Percentiles rank a stretch among this genome's conserved stretches.
Conservation (phyloP, 2,329 filamentous ascomycete genomes). For the Eurotiales sp. region DNA sequence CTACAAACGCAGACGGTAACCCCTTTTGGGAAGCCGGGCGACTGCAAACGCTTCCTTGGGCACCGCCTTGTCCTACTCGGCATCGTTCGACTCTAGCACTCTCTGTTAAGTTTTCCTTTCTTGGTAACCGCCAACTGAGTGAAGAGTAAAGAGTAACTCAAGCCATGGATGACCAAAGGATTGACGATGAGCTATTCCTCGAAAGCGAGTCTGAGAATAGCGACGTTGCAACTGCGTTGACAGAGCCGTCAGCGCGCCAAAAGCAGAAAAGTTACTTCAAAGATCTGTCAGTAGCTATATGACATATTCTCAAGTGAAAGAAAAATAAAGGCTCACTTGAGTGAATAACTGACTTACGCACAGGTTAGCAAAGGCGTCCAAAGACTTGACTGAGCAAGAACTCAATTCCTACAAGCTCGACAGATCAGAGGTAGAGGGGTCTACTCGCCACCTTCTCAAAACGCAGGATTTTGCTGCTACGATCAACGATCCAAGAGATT, state of each 20-base stretch:
- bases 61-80: not conserved
- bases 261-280: conserved; percentile 52
- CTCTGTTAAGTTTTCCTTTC: too few species aligned
- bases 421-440: conserved; percentile 44
- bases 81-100: too few species aligned
- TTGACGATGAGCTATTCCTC: not conserved
- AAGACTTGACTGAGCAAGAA: conserved; percentile 39
- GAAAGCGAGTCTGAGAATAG: conserved; percentile 30
- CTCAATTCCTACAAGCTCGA: conserved; percentile 29
- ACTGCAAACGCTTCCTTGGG: not conserved
- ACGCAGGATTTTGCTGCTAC: conserved; percentile 54
- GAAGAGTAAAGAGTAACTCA: too few species aligned
- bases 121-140: too few species aligned
- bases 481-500: conserved; percentile 77
- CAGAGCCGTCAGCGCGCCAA: conserved; percentile 32
- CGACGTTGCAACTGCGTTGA: conserved; percentile 18
- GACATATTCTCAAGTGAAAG: too few species aligned
- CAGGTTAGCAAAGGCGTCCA: conserved; percentile 41
- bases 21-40: not conserved
- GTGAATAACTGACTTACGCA: not conserved
- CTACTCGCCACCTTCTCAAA: conserved; percentile 51
- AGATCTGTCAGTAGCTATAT: conserved; percentile 33
- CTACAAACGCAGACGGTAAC: not conserved
- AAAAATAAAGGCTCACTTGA: not conserved
- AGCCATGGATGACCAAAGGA: not conserved